phyloP scores from a whole-genome alignment of 345 rosid genomes.

The Euphorbia tirucalli region DNA sequence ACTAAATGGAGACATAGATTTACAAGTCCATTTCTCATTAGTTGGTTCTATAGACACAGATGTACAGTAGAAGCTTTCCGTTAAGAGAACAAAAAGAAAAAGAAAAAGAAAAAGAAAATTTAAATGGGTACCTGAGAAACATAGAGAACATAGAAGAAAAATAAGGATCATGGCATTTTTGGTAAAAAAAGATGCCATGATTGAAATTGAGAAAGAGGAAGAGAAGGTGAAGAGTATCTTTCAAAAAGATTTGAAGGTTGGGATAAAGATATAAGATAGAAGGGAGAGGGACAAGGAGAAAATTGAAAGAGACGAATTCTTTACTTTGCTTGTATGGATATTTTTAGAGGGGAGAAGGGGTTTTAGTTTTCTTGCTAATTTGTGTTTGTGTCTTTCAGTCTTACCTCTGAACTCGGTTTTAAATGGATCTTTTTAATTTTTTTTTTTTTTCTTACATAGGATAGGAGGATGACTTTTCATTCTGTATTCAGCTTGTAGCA shows the following conservation, averaged over 20 bases:
- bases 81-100: too few species aligned
- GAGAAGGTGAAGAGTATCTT: background rate
- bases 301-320: conserved; percentile 29
- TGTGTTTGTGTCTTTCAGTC: conserved; percentile 29
- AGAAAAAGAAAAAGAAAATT: too few species aligned
- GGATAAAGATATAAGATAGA: conserved; percentile 15
- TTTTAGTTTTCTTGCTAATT: conserved; percentile 38
- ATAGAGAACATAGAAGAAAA: conserved; percentile 38
- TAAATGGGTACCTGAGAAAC: conserved; percentile 59
- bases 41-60: too few species aligned
- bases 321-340: conserved; percentile 52
- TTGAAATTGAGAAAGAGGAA: background rate
- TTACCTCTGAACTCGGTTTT: conserved; percentile 26
- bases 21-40: too few species aligned
- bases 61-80: too few species aligned
- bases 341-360: background rate
- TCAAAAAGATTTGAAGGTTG: too few species aligned
- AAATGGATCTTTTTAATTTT: conserved; percentile 12
- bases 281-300: background rate
- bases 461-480: background rate
- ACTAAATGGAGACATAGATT: too few species aligned
- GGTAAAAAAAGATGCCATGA: conserved; percentile 32
- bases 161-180: conserved; percentile 28
- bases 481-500: background rate
- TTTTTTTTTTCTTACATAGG: conserved; percentile 5